A percentile compares a stretch with the other conserved stretches of the same genome.
These are phyloP conservation scores for Hypoxylon sp. DNA, from an alignment of 2,329 filamentous ascomycete species.

Conservation along the genomic window DNA sequence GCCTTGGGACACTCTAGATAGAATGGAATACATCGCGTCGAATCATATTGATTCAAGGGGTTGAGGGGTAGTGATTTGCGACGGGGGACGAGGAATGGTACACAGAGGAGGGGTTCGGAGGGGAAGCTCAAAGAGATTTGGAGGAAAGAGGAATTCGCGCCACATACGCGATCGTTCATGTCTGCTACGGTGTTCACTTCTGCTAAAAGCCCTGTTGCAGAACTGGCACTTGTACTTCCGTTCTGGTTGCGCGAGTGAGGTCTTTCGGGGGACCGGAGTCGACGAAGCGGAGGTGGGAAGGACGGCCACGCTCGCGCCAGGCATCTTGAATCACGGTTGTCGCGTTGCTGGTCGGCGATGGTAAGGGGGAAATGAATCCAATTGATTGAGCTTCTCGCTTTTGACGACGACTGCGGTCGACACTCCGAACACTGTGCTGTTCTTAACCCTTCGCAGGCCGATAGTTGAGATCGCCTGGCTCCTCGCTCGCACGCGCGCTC, in stretches of 20 bases:
- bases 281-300: constrained; percentile 72
- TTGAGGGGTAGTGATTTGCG: constrained; percentile 37
- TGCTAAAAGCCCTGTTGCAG: constrained; percentile 96
- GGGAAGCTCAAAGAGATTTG: constrained; percentile 32
- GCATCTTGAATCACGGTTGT: constrained; percentile 67
- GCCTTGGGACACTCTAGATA: constrained; percentile 24
- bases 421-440: constrained; percentile 47
- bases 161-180: constrained; percentile 98
- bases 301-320: constrained; percentile 76
- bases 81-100: constrained; percentile 22
- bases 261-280: constrained; percentile 80
- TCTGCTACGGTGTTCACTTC: constrained; percentile 95
- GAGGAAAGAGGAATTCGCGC: constrained; percentile 33
- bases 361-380: constrained; percentile 20
- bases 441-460: constrained; percentile 59
- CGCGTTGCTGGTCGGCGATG: constrained; percentile 43
- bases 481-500: constrained; percentile 72
- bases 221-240: constrained; percentile 99
- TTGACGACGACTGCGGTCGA: constrained; percentile 47
- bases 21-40: constrained; percentile 24
- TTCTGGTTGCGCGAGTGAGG: constrained; percentile 79
- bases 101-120: constrained; percentile 46
- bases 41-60: constrained; percentile 21
- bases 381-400: constrained; percentile 41
- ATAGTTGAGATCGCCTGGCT: constrained; percentile 71